Base-by-base conservation (phyloP, 2,329 filamentous ascomycete genomes). In the Didymella segeticola region DNA sequence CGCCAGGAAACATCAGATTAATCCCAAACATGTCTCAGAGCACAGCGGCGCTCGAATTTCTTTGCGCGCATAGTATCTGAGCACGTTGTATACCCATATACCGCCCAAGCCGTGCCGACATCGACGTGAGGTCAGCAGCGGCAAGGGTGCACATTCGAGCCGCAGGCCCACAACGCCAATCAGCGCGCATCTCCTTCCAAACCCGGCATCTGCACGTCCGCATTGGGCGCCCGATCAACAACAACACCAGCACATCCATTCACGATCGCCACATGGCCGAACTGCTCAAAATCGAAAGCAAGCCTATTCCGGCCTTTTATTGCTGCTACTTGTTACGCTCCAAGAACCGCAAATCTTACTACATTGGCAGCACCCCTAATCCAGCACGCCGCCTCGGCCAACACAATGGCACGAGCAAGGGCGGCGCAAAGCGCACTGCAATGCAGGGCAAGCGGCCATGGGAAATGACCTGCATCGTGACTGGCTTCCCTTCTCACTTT, bases 301-400 rank as follows among this genome's bases (percentile, higher is more conserved):
- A 62, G 17, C 70, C 70, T 15, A 91, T 98, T 19, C 93, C 93
- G 9, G 88, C 93, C 1, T 88, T 97, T 61, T 98, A 98, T 71
- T 91, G 90, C 63, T 96, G 95, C 71, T 98, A 99, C 73, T 84
- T 98, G 14, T 84, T 98, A 29, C 89, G 93, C 17, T 97, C 93
- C 0, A 92, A 88, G 0, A 82, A 92, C 9, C 83, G 85, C 38
- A 82, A 83, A 23, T 86, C 83, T 38, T 82, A 93, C 23, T 99
- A 99, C 75, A 89, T 98, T 48, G 95, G 95, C 47, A 96, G 91
- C 36, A 98, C 95, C 1, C 93, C 93, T 0, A 87, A 97, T 69
- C 93, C 95, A 34, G 86, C 87, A 1, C 84, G 93, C 54, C 89
- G 95, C 12, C 81, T 98, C 20, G 87, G 86, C 57, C 95, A 98